Percentiles rank a stretch among this genome's conserved stretches.
These are phyloP conservation scores for Ceratocystis cubensis DNA, from an alignment of 2,329 filamentous ascomycete species.

Conservation along the genomic window DNA sequence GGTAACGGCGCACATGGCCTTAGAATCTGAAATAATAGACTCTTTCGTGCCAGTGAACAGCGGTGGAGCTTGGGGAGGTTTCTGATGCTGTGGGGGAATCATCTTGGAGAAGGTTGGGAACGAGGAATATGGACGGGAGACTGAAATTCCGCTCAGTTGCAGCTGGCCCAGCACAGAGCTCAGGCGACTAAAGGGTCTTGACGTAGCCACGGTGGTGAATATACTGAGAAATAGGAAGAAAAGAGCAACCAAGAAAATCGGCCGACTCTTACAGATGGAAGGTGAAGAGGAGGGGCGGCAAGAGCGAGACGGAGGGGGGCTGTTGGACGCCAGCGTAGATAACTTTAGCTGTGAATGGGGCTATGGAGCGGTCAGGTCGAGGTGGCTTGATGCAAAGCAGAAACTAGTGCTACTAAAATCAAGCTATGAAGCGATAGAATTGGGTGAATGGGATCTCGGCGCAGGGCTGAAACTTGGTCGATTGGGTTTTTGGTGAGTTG, in stretches of 20 bases:
- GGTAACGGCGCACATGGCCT: slow-evolving; percentile 50
- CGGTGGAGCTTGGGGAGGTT: slow-evolving; percentile 65
- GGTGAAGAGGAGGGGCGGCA: slow-evolving; percentile 9
- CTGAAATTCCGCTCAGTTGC: slow-evolving; percentile 30
- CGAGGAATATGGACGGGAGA: slow-evolving; percentile 24
- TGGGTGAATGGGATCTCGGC: not conserved
- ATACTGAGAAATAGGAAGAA: slow-evolving; percentile 45
- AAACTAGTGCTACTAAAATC: not conserved
- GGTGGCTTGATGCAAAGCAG: not conserved
- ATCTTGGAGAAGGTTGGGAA: slow-evolving; percentile 32
- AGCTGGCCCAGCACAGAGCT: slow-evolving; percentile 46
- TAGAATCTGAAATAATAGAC: slow-evolving; percentile 53
- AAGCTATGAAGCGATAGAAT: not conserved
- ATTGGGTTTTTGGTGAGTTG: not conserved
- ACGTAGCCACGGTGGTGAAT: slow-evolving; percentile 54
- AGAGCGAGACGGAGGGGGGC: slow-evolving; percentile 3
- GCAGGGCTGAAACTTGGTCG: not conserved
- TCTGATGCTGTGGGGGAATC: slow-evolving; percentile 55
- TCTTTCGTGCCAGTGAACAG: slow-evolving; percentile 64
- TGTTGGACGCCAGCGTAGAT: slow-evolving; percentile 14
- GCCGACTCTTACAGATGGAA: slow-evolving; percentile 16
- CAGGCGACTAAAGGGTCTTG: slow-evolving; percentile 47
- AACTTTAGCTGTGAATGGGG: not conserved
- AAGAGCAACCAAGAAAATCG: slow-evolving; percentile 29
- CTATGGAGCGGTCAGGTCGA: not conserved